phyloP scores from a whole-genome alignment of 163 green algal species.

The Chlorella variabilis region DNA sequence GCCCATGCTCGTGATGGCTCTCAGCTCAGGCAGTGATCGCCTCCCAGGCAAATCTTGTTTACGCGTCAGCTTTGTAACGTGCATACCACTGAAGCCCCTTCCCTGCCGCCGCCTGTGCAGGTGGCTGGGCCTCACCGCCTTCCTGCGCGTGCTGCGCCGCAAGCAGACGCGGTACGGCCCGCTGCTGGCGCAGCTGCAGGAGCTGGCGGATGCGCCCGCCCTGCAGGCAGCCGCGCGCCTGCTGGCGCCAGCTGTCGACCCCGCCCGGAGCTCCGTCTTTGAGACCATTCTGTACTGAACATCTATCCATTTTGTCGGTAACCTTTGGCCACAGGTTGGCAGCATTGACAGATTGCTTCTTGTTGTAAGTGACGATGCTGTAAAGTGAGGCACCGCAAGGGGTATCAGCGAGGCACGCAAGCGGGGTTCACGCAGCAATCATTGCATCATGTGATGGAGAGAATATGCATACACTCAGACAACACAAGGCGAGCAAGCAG shows the following conservation, averaged over 20 bases:
- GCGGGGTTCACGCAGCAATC: too few relatives aligned
- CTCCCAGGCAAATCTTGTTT: background rate
- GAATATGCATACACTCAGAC: too few relatives aligned
- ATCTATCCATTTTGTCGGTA: too few relatives aligned
- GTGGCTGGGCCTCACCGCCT: slow-evolving; percentile 78
- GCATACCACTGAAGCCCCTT: background rate
- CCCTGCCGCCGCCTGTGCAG: background rate
- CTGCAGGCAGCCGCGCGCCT: slow-evolving; percentile 10
- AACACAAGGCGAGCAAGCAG: too few relatives aligned
- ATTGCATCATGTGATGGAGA: too few relatives aligned
- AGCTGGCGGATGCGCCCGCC: slow-evolving; percentile 9
- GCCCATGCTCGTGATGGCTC: too few relatives aligned
- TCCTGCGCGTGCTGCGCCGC: slow-evolving; percentile 62
- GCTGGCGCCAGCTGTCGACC: slow-evolving; percentile 47
- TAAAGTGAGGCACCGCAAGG: too few relatives aligned
- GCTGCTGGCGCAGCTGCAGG: slow-evolving; percentile 50
- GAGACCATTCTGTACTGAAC: slow-evolving; percentile 60
- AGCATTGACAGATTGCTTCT: too few relatives aligned
- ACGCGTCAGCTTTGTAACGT: background rate
- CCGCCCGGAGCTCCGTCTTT: slow-evolving; percentile 52
- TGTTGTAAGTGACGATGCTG: too few relatives aligned
- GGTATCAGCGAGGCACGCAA: too few relatives aligned
- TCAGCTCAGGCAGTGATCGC: background rate
- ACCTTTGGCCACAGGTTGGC: too few relatives aligned
- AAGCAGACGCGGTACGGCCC: slow-evolving; percentile 61